Conservation (phyloP, 2,329 filamentous ascomycete genomes). For the Fusarium torreyae region DNA sequence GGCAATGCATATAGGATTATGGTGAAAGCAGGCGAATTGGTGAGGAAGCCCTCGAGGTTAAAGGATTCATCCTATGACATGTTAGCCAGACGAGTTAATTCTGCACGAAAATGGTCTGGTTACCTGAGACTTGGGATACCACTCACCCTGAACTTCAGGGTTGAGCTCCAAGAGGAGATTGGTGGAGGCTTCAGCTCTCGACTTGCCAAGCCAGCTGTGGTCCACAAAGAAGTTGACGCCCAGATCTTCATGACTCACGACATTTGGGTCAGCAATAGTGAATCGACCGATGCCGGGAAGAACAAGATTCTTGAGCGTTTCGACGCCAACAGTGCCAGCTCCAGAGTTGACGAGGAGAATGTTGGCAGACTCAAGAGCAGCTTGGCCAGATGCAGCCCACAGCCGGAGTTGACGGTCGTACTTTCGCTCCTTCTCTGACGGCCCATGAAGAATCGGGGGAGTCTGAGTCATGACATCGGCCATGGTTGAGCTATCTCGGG, state of each 20-base stretch:
- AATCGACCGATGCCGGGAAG: slow-evolving; percentile 93
- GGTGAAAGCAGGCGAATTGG: slow-evolving; percentile 61
- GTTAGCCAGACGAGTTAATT: slow-evolving; percentile 13
- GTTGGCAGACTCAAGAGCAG: slow-evolving; percentile 89
- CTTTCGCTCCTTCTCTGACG: slow-evolving; percentile 77
- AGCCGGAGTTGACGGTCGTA: slow-evolving; percentile 96
- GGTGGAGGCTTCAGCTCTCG: slow-evolving; percentile 83
- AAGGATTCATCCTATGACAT: slow-evolving; percentile 49
- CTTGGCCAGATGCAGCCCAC: slow-evolving; percentile 94
- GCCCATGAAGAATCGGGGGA: slow-evolving; percentile 61
- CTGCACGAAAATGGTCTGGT: background rate
- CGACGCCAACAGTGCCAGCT: slow-evolving; percentile 87
- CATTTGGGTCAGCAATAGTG: slow-evolving; percentile 86
- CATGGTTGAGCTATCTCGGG: slow-evolving; percentile 43
- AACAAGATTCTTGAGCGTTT: slow-evolving; percentile 97
- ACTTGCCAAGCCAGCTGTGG: slow-evolving; percentile 80
- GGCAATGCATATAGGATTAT: slow-evolving; percentile 70
- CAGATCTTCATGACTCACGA: slow-evolving; percentile 85
- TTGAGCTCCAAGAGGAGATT: slow-evolving; percentile 89
- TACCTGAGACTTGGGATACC: slow-evolving; percentile 66
- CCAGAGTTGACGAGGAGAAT: slow-evolving; percentile 93
- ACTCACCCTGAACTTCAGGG: slow-evolving; percentile 88
- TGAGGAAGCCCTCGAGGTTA: slow-evolving; percentile 61
- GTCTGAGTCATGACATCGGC: slow-evolving; percentile 52
- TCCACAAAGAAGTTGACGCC: slow-evolving; percentile 98